Base-by-base conservation (phyloP, 805 yeast species). In the Candida germanica region DNA sequence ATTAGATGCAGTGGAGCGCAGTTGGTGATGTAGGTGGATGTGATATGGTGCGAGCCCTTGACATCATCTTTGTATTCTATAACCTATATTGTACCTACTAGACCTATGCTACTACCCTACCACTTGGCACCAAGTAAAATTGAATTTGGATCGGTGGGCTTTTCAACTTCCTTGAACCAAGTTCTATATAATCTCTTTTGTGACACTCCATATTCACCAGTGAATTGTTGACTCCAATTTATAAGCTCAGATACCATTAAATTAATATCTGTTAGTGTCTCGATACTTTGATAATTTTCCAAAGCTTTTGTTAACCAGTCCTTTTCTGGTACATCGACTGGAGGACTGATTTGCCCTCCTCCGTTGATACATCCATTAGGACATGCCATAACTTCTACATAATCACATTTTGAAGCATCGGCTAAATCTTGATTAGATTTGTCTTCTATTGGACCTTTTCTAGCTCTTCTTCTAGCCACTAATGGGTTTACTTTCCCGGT, bases 321-420 rank as follows among this genome's bases (percentile, higher is more conserved):
- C 54, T 78, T 65, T 46, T 54, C 62, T 32, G 40, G 20, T 0
- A 47, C 47, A 4, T 55, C 70, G 1, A 49, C 44, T 0, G 78
- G 77, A 4, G 68, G 69, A 4, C 76, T 71, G 13, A 87, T 73
- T 50, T 88, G 89, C 0, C 98, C 98, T 15, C 98, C 98, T 8
- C 98, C 98, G 52, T 91, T 93, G 38, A 89, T 85, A 53, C 98
- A 93, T 1, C 98, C 98, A 19, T 87, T 88, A 5, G 98, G 98
- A 58, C 98, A 93, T 1, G 98, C 98, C 96, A 88, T 91, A 29
- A 93, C 83, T 51, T 93, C 98, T 5, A 91, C 85, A 48, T 83
- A 86, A 43, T 87, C 93, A 48, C 85, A 80, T 26, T 64, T 68
- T 21, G 75, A 59, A 1, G 91, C 83, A 40, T 85, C 89, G 0